Percentiles rank a stretch among this genome's conserved stretches.
These are phyloP conservation scores for Beauveria pseudobassiana DNA, from an alignment of 2,329 filamentous ascomycete species.

Conservation along the genomic window DNA sequence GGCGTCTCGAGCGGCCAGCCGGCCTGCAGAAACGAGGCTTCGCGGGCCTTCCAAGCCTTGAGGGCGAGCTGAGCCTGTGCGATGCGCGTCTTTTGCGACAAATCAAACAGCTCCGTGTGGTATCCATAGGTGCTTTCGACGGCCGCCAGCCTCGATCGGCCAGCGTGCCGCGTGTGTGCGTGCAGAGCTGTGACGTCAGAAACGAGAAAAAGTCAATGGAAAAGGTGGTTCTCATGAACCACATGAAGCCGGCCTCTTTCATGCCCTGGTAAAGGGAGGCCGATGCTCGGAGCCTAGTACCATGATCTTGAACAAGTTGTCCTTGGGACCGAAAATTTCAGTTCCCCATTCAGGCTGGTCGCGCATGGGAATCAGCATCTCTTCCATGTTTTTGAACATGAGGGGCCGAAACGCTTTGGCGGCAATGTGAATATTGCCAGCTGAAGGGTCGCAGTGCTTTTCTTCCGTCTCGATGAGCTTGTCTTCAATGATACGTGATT, in stretches of 20 bases:
- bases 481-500: slow-evolving; percentile 35
- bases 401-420: slow-evolving; percentile 40
- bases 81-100: slow-evolving; percentile 35
- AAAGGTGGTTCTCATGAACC: slow-evolving; percentile 48
- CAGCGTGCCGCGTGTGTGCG: slow-evolving; percentile 39
- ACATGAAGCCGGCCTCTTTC: slow-evolving; percentile 41
- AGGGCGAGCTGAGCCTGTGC: slow-evolving; percentile 40
- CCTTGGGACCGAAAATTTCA: slow-evolving; percentile 41
- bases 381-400: slow-evolving; percentile 41
- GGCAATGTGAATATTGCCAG: slow-evolving; percentile 45
- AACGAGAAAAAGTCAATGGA: slow-evolving; percentile 50
- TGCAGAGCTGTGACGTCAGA: slow-evolving; percentile 45
- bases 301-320: slow-evolving; percentile 49
- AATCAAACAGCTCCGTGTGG: slow-evolving; percentile 44
- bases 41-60: slow-evolving; percentile 46
- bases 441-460: slow-evolving; percentile 42
- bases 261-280: slow-evolving; percentile 34
- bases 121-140: slow-evolving; percentile 40
- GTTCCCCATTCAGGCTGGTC: slow-evolving; percentile 41
- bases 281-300: slow-evolving; percentile 42
- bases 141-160: slow-evolving; percentile 45
- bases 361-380: slow-evolving; percentile 39
- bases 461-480: slow-evolving; percentile 39
- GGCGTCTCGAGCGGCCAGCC: slow-evolving; percentile 36
- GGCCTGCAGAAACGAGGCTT: slow-evolving; percentile 30